These are phyloP conservation scores for Setomelanomma holmii DNA, from an alignment of 2,329 filamentous ascomycete species.

Conservation along the genomic window DNA sequence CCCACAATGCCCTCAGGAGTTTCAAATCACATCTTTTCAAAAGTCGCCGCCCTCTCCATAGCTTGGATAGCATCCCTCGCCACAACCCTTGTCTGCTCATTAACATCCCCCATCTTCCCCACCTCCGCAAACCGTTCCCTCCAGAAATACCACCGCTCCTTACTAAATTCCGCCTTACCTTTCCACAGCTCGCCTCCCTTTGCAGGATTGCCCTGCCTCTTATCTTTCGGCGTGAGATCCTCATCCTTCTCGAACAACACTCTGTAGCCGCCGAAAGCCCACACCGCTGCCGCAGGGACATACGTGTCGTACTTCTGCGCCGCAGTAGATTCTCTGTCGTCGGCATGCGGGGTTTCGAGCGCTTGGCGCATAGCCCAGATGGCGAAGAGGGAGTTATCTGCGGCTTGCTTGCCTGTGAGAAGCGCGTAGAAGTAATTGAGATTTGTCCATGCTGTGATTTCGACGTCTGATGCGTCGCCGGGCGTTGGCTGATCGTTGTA, in stretches of 20 bases:
- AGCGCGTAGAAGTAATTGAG: constrained; percentile 41
- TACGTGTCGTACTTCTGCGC: constrained; percentile 32
- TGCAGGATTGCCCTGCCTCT: constrained; percentile 37
- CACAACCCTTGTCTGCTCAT: constrained; percentile 28
- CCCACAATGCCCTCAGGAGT: too few species aligned
- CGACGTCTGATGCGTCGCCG: constrained; percentile 23
- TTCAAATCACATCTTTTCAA: constrained; percentile 8
- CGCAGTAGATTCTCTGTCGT: constrained; percentile 24
- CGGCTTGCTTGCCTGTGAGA: constrained; percentile 22
- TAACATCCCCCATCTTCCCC: constrained; percentile 24
- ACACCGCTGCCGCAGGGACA: constrained; percentile 40
- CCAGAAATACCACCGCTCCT: constrained; percentile 43
- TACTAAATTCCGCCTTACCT: constrained; percentile 38
- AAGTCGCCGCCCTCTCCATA: constrained; percentile 41
- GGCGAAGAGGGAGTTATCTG: constrained; percentile 29
- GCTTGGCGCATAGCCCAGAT: constrained; percentile 39
- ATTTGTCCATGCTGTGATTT: constrained; percentile 41
- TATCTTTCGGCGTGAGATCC: constrained; percentile 36
- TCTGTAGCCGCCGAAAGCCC: constrained; percentile 32
- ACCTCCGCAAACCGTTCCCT: constrained; percentile 39
- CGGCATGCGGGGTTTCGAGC: constrained; percentile 28
- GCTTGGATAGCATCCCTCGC: constrained; percentile 31
- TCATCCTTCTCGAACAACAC: constrained; percentile 30
- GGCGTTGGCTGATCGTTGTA: constrained; percentile 38
- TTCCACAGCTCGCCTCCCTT: constrained; percentile 39